Evolutionary conservation across 208 protist genomes (phyloP).

Genomic region (Trypanosoma melophagium): DNA sequence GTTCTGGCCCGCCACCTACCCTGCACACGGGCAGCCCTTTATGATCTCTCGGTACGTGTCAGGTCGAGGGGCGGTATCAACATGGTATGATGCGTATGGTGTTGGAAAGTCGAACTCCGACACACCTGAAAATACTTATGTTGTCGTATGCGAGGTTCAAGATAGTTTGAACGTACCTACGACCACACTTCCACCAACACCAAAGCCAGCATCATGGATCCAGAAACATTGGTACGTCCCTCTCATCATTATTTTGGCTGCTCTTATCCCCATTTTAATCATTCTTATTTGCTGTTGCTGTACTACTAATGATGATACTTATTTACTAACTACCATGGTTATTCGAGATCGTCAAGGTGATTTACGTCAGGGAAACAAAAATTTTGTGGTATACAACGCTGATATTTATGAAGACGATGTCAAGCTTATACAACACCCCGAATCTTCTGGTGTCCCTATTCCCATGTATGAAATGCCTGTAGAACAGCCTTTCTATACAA

Average conservation of each 20-base stretch:
- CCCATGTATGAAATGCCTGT: no score
- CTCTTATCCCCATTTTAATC: neutral
- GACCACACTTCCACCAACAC: neutral
- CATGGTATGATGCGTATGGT: constrained; percentile 4
- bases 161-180: no score
- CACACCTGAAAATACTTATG: no score
- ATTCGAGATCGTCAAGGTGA: no score
- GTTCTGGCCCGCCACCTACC: neutral
- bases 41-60: neutral
- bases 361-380: no score
- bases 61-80: neutral
- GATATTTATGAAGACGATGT: no score
- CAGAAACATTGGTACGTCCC: constrained; percentile 26
- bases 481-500: no score
- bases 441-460: no score
- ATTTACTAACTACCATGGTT: neutral
- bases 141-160: constrained; percentile 8
- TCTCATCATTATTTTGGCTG: neutral
- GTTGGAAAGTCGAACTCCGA: no score
- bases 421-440: no score
- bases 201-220: neutral
- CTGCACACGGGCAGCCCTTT: neutral
- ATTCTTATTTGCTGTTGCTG: no score
- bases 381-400: no score
- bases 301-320: neutral